Percentiles rank a stretch among this genome's conserved stretches.
phyloP scores from a whole-genome alignment of 352 stramenopile genomes.

The Thraustotheca clavata region DNA sequence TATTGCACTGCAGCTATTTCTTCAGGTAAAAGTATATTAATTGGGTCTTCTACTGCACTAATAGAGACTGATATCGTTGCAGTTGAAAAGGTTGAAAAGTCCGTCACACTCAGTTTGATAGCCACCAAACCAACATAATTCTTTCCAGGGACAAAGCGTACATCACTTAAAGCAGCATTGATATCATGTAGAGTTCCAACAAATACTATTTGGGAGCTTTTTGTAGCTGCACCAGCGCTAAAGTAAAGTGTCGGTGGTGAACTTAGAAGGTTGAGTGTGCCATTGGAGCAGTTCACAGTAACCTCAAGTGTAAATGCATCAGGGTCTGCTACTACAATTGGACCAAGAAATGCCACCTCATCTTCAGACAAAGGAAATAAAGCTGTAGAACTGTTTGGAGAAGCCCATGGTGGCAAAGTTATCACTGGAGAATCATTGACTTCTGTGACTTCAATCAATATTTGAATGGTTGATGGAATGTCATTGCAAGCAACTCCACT shows the following conservation, averaged over 20 bases:
- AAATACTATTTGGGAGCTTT: slow-evolving; percentile 4
- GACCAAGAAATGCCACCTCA: background rate
- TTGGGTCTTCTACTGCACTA: background rate
- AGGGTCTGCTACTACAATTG: slow-evolving; percentile 3
- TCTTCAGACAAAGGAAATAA: slow-evolving; percentile 24
- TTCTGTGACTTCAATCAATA: background rate
- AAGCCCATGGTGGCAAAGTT: background rate
- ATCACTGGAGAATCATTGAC: background rate
- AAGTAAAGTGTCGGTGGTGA: background rate
- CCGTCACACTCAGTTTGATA: background rate
- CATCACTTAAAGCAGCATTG: background rate
- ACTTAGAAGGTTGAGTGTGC: slow-evolving; percentile 7
- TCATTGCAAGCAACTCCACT: background rate
- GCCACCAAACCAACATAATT: background rate
- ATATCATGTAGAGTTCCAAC: slow-evolving; percentile 21
- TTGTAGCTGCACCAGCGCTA: background rate
- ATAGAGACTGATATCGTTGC: background rate
- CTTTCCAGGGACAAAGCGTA: background rate
- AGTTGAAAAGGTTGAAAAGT: background rate
- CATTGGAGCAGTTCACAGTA: slow-evolving; percentile 1
- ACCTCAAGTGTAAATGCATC: background rate
- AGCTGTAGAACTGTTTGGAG: background rate
- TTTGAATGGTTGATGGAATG: background rate
- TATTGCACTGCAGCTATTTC: background rate
- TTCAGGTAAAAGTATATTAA: background rate